A percentile compares a stretch with the other conserved stretches of the same genome.
Evolutionary conservation across 345 rosid species (phyloP).

Genomic region (Eucalyptus curtisii): DNA sequence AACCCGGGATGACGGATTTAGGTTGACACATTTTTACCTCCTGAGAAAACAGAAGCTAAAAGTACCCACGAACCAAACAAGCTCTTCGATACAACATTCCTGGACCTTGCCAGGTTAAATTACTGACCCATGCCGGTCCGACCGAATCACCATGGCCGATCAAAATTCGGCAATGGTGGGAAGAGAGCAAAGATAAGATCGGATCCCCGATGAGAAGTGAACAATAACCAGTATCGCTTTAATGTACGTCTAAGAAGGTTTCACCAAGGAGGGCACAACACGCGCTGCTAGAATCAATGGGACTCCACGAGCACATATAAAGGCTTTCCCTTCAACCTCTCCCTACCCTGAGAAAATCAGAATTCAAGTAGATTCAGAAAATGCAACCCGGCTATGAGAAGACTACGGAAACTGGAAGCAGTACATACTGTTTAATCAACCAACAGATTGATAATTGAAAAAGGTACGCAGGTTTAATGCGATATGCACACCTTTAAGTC

Average conservation of each 20-base stretch:
- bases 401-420: not conserved
- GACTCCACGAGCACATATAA: slow-evolving; percentile 56
- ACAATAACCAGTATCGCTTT: not conserved
- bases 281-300: slow-evolving; percentile 6
- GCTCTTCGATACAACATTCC: not conserved
- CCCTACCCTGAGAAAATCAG: slow-evolving; percentile 43
- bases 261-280: not conserved
- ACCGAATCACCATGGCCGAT: not conserved
- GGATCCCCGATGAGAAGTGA: not conserved
- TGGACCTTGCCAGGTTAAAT: not conserved
- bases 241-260: not conserved
- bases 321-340: slow-evolving; percentile 45
- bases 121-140: not conserved
- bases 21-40: not conserved
- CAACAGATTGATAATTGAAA: not conserved
- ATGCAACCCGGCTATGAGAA: not conserved
- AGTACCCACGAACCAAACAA: not conserved
- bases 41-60: not conserved
- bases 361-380: not conserved
- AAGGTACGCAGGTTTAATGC: not conserved
- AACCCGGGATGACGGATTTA: not conserved
- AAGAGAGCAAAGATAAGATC: not conserved
- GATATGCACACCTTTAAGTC: slow-evolving; percentile 42
- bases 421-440: not conserved
- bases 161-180: not conserved